Base-by-base conservation (phyloP, 495 filamentous ascomycete species). In the Hypomontagnella monticulosa region DNA sequence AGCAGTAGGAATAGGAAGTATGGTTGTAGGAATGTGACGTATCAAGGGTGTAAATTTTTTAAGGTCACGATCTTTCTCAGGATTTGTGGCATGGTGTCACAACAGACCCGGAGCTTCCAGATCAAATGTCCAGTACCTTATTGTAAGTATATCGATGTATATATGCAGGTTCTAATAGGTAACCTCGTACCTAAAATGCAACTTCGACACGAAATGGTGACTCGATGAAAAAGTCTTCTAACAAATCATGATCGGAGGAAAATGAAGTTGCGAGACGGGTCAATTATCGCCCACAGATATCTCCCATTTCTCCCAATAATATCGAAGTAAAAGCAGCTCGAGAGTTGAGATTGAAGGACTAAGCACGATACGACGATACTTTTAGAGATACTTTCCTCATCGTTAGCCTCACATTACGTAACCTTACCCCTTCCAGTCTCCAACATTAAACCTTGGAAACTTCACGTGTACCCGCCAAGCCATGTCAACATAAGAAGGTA, bases 1-100 rank as follows among this genome's bases (percentile, higher is more conserved):
- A 30, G 23, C n/a, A n/a, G n/a, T n/a, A n/a, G n/a, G n/a, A n/a
- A n/a, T 41, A 40, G 32, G 30, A 48, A 23, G 34, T 44, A 47
- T 47, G 46, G 59, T 55, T 20, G 62, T 57, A 51, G 55, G 56
- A 64, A 69, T 60, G 66, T 69, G 66, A 69, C 66, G 66, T 69
- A 69, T 69, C 66, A 52, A 38, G 2, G 46, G 16, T 63, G 56
- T 60, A 69, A 68, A 57, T 69, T 61, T 60, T 63, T 54, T 55
- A 59, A 57, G 60, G 66, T 69, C 66, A 69, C 66, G 66, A 64
- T 64, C 66, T 61, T 43, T 60, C 50, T 55, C 49, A 58, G 60
- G 50, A 47, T 61, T 69, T 52, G 56, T 57, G 50, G 50, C 60
- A 37, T 54, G 54, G 60, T 63, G 43, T 38, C 34, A 60, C 66